Percentiles rank a stretch among this genome's conserved stretches.
Conservation (phyloP, 345 rosid species). For the Streptanthus diversifolius region DNA sequence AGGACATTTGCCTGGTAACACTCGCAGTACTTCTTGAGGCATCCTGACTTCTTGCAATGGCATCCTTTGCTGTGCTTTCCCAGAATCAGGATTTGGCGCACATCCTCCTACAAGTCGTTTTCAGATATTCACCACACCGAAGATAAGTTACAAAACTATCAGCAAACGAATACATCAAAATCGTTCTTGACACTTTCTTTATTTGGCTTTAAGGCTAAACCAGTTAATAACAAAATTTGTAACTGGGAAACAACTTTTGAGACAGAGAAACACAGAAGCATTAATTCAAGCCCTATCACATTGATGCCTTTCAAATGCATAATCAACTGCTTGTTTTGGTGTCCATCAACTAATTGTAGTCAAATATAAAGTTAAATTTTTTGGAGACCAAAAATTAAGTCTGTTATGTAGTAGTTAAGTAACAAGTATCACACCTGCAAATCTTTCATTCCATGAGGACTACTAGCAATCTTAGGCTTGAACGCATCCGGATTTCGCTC, state of each 20-base stretch:
- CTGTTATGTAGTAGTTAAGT: not conserved
- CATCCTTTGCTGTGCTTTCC: slow-evolving; percentile 92
- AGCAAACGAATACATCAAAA: not conserved
- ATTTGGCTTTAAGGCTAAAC: not conserved
- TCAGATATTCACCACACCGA: not conserved
- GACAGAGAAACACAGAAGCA: slow-evolving; percentile 1
- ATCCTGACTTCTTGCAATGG: slow-evolving; percentile 82
- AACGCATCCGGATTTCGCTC: slow-evolving; percentile 81
- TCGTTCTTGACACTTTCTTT: not conserved
- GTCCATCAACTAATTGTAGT: not conserved
- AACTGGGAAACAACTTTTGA: not conserved
- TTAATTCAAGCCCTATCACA: not conserved
- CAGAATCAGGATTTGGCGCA: slow-evolving; percentile 38
- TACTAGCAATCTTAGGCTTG: slow-evolving; percentile 63
- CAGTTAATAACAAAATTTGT: not conserved
- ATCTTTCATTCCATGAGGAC: slow-evolving; percentile 50
- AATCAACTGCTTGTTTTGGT: not conserved
- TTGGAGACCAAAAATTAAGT: not conserved
- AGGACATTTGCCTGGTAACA: slow-evolving; percentile 78
- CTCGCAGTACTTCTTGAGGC: slow-evolving; percentile 91
- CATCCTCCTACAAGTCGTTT: slow-evolving; percentile 50
- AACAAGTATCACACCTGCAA: slow-evolving; percentile 42
- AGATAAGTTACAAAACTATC: not conserved
- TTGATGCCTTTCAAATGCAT: not conserved
- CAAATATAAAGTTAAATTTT: not conserved